Base-by-base conservation (phyloP, 768 basidiomycete genomes). In the Leccinum rimulosum region DNA sequence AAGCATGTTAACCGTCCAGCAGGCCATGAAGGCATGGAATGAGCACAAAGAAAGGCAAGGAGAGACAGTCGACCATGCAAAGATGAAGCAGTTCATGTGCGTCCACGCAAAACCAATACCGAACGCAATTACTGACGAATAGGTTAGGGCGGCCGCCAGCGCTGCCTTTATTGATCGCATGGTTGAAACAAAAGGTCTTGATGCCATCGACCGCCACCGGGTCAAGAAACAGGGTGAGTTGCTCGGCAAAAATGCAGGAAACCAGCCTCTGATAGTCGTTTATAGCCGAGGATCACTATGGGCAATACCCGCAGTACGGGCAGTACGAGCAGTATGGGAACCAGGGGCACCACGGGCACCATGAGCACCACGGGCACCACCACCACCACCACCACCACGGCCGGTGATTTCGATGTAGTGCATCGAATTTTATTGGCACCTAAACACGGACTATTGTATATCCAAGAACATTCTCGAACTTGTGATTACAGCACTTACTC, bases 1-100 rank as follows among this genome's bases (percentile, higher is more conserved):
- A 15, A 6, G n/a, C 19, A 19, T 36, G 3, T 52, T 60, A 33
- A 63, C 33, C 48, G 14, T 45, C 31, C 31, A n/a, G 12, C 59
- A 85, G 85, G 87, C 87, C 57, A 80, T 79, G 50, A 88, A 86
- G 68, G 80, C 83, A 2, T 89, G 82, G 67, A 79, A 89, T 62
- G 62, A 83, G 0, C 88, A 90, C 71, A 51, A 65, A 30, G 76
- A 56, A 38, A 66, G 53, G 40, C 75, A 86, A 27, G 89, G 88
- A 45, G 62, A 79, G 64, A 78, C 82, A 3, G 66, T 60, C 15
- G 69, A 30, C 52, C 88, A 90, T 67, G 79, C 70, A 9, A 76
- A 76, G 66, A 84, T 83, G 22, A 88, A 87, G 75, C 79, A 86
- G 53, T 0, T 68, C 33, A 0, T 64, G 72, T 65, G 82, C 56